Evolutionary conservation across 2,329 filamentous ascomycete genomes (phyloP).

Genomic region (Dactylellina cionopaga): DNA sequence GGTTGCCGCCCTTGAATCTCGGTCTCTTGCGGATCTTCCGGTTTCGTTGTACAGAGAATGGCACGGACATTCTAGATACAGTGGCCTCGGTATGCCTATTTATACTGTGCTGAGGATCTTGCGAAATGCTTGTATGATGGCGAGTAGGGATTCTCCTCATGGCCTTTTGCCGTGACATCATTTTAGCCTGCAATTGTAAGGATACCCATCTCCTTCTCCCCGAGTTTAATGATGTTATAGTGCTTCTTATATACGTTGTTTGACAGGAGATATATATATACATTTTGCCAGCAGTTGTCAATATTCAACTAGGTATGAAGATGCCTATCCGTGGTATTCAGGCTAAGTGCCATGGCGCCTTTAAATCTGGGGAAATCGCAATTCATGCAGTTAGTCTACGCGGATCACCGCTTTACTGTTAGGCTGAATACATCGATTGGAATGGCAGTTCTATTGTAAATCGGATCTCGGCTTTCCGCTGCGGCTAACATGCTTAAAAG

Average conservation of each 20-base stretch:
- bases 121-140: background rate
- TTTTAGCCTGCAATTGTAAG: constrained; percentile 35
- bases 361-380: constrained; percentile 39
- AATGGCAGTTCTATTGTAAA: background rate
- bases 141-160: background rate
- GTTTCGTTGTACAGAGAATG: background rate
- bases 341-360: constrained; percentile 32
- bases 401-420: constrained; percentile 4
- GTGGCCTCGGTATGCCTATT: background rate
- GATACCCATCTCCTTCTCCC: constrained; percentile 33
- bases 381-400: constrained; percentile 12
- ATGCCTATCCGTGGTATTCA: constrained; percentile 20
- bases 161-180: constrained; percentile 36
- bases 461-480: constrained; percentile 19
- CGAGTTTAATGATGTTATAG: constrained; percentile 12
- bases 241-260: background rate
- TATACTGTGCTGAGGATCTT: constrained; percentile 23
- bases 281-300: constrained; percentile 6
- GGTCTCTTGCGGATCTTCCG: background rate
- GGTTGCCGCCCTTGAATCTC: constrained; percentile 3
- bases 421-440: constrained; percentile 25
- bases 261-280: background rate
- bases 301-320: background rate
- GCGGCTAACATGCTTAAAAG: constrained; percentile 15
- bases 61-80: constrained; percentile 1